These are phyloP conservation scores for Venturia asperata DNA, from an alignment of 2,329 filamentous ascomycete species.

Conservation along the genomic window DNA sequence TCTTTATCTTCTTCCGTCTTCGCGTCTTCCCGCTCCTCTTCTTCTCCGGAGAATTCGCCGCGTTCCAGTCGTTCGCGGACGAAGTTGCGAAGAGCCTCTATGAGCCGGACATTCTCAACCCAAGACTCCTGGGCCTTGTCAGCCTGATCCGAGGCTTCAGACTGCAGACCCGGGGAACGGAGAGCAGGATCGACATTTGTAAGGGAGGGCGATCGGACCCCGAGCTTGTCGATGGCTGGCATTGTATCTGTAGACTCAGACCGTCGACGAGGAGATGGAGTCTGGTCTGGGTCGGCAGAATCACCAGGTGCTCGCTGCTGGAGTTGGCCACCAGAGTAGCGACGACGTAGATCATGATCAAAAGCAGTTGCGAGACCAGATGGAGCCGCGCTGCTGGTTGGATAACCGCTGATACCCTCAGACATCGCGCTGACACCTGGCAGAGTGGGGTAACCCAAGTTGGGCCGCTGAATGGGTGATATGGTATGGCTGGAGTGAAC, in stretches of 20 bases:
- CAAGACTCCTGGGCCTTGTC: conserved; percentile 44
- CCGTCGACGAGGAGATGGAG: conserved; percentile 29
- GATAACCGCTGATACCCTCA: conserved; percentile 49
- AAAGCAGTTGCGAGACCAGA: conserved; percentile 62
- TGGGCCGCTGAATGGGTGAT: conserved; percentile 55
- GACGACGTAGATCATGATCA: conserved; percentile 53
- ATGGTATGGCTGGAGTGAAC: conserved; percentile 54
- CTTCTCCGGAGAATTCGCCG: conserved; percentile 43
- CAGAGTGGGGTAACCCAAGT: conserved; percentile 68
- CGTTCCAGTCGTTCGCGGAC: conserved; percentile 49
- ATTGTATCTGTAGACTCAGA: neutral
- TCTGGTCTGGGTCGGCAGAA: conserved; percentile 35
- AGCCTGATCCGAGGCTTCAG: conserved; percentile 29
- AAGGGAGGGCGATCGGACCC: conserved; percentile 33
- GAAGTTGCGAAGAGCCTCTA: conserved; percentile 53
- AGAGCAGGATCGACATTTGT: conserved; percentile 31
- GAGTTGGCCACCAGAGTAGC: conserved; percentile 55
- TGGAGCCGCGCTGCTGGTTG: conserved; percentile 54
- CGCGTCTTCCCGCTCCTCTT: conserved; percentile 23
- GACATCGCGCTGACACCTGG: conserved; percentile 63
- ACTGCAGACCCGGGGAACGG: conserved; percentile 34
- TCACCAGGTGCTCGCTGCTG: conserved; percentile 40
- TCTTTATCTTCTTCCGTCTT: conserved; percentile 22
- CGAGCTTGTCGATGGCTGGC: conserved; percentile 23
- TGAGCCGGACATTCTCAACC: conserved; percentile 58